phyloP scores from a whole-genome alignment of 2,329 filamentous ascomycete genomes.

The Phyllosticta citriasiana region DNA sequence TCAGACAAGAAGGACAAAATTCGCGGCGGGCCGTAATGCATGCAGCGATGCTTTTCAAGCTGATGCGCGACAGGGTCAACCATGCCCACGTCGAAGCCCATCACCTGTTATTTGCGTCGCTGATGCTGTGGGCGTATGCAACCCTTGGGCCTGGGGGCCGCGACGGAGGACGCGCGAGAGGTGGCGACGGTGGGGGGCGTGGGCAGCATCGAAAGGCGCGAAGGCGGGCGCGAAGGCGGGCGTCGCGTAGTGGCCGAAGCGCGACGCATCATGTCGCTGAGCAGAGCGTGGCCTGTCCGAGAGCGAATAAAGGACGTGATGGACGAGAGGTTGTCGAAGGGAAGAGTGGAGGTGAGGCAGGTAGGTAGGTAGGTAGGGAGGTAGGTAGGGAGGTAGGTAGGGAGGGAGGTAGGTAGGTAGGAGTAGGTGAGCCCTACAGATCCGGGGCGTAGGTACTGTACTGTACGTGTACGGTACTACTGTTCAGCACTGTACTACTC shows the following conservation, averaged over 20 bases:
- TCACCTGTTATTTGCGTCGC: not conserved
- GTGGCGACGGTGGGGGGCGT: not conserved
- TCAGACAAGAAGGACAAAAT: not conserved
- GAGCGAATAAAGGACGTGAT: not conserved
- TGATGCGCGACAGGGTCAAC: not conserved
- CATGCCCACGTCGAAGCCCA: not conserved
- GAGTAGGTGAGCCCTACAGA: not conserved
- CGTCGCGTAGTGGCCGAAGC: not conserved
- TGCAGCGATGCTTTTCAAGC: not conserved
- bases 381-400: too few relatives aligned
- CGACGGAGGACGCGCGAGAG: not conserved
- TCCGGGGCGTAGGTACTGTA: not conserved
- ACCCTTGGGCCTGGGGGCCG: not conserved
- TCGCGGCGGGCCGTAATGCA: slow-evolving; percentile 2
- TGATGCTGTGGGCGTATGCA: not conserved
- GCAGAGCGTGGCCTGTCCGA: not conserved
- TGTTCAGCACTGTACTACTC: too few relatives aligned
- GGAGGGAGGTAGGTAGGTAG: too few relatives aligned
- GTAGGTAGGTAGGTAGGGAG: too few relatives aligned
- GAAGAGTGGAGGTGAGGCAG: not conserved
- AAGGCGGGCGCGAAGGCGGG: not conserved
- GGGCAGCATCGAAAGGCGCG: not conserved
- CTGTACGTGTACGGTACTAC: too few relatives aligned
- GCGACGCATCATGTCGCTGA: not conserved
- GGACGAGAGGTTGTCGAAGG: not conserved